Percentiles rank a stretch among this genome's conserved stretches.
These are phyloP conservation scores for Jaltomata sinuosa DNA, from an alignment of 257 asterid genomes.

Conservation along the genomic window DNA sequence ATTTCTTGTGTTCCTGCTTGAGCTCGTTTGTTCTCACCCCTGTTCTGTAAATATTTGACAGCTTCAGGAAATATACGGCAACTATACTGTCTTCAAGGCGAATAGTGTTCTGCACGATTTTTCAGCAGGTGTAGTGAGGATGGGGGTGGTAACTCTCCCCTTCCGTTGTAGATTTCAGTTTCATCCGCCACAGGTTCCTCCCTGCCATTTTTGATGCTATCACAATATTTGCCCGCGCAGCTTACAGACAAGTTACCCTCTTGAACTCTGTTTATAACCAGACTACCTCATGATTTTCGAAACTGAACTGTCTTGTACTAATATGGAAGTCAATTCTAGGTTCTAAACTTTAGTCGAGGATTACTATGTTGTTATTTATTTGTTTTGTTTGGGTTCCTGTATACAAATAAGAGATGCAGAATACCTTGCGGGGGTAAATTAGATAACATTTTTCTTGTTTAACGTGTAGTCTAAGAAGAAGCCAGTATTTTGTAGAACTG, in stretches of 20 bases:
- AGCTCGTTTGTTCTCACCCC: not conserved
- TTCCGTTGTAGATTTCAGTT: not conserved
- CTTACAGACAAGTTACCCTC: not conserved
- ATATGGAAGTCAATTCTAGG: not conserved
- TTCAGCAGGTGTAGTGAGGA: not conserved
- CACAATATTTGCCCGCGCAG: not conserved
- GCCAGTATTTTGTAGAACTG: not conserved
- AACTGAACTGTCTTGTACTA: not conserved
- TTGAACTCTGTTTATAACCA: conserved; percentile 6
- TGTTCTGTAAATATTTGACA: conserved; percentile 20
- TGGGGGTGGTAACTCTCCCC: not conserved
- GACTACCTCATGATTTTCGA: not conserved
- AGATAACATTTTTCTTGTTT: too few species aligned
- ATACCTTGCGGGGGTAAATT: not conserved
- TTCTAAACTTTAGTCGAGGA: not conserved
- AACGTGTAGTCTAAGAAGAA: too few species aligned
- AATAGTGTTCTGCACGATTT: conserved; percentile 10
- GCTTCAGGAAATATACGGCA: conserved; percentile 96
- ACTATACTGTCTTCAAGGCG: conserved; percentile 88
- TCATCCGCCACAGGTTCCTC: not conserved
- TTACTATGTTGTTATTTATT: not conserved
- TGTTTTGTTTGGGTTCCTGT: not conserved
- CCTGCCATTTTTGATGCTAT: conserved; percentile 7
- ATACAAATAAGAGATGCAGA: not conserved
- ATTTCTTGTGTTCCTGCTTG: not conserved